These are phyloP conservation scores for Rhodomyrtus psidioides DNA, from an alignment of 441 rosid genomes.

Conservation along the genomic window DNA sequence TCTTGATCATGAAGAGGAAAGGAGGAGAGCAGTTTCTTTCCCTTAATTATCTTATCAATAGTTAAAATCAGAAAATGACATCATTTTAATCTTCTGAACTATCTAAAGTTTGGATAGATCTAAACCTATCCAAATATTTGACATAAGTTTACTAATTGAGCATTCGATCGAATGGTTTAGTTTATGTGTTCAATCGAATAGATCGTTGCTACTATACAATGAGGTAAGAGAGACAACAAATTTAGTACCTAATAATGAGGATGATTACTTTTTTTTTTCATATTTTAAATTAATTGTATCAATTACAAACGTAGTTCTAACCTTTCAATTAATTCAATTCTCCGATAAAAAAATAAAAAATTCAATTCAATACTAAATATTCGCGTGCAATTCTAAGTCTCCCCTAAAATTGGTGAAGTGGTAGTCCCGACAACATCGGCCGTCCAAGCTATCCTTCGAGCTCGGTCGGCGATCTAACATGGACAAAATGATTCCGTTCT, in stretches of 20 bases:
- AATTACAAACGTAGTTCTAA: no score
- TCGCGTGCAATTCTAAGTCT: neutral
- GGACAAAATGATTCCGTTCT: neutral
- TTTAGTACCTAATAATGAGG: neutral
- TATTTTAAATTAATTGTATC: neutral
- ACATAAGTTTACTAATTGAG: neutral
- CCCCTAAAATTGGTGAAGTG: neutral
- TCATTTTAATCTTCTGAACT: neutral
- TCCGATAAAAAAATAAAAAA: no score
- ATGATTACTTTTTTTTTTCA: neutral
- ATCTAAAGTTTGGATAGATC: neutral
- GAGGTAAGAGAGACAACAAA: neutral
- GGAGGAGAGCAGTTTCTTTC: neutral
- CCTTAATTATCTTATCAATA: neutral
- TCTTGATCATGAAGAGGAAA: neutral
- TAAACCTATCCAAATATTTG: neutral
- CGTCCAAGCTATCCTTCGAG: neutral
- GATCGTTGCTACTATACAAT: neutral
- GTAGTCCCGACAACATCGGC: neutral
- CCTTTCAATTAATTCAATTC: no score
- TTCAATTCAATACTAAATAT: no score
- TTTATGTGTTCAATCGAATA: neutral
- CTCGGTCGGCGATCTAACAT: neutral
- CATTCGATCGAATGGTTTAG: neutral
- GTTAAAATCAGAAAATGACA: neutral